Evolutionary conservation across 768 basidiomycete genomes (phyloP).

Genomic region (Sporobolomyces pararoseus): DNA sequence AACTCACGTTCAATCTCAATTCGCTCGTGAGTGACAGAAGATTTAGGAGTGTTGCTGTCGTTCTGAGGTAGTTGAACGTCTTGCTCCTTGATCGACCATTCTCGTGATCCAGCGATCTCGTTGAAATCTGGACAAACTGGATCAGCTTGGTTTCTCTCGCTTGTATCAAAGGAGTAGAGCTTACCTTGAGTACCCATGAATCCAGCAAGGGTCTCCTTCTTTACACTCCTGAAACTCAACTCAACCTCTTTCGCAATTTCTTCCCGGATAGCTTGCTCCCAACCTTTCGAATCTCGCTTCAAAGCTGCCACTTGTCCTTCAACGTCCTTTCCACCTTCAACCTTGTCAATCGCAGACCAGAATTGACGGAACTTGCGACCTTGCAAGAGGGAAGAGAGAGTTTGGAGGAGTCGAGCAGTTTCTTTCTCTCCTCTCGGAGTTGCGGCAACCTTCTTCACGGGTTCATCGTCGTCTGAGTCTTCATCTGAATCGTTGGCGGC

Average conservation of each 20-base stretch:
- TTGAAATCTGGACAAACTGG: constrained; percentile 4
- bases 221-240: constrained; percentile 36
- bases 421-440: constrained; percentile 54
- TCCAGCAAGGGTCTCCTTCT: constrained; percentile 13
- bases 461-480: constrained; percentile 6
- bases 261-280: constrained; percentile 13
- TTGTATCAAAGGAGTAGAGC: not conserved
- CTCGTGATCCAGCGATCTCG: not conserved
- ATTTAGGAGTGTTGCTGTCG: constrained; percentile 43
- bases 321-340: not conserved
- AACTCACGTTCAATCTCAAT: constrained; percentile 42
- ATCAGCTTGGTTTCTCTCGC: not conserved
- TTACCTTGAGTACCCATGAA: constrained; percentile 35
- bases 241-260: constrained; percentile 33
- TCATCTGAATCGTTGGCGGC: constrained; percentile 10
- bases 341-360: constrained; percentile 56
- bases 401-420: constrained; percentile 74
- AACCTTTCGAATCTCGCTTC: constrained; percentile 14
- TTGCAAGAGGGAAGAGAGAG: constrained; percentile 65
- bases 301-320: not conserved
- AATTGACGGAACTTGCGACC: constrained; percentile 84
- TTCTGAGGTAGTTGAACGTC: constrained; percentile 40
- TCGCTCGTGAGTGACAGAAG: constrained; percentile 40
- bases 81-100: constrained; percentile 32
- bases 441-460: constrained; percentile 4